Base-by-base conservation (phyloP, 306 rosid genomes). In the Cucumis melo region DNA sequence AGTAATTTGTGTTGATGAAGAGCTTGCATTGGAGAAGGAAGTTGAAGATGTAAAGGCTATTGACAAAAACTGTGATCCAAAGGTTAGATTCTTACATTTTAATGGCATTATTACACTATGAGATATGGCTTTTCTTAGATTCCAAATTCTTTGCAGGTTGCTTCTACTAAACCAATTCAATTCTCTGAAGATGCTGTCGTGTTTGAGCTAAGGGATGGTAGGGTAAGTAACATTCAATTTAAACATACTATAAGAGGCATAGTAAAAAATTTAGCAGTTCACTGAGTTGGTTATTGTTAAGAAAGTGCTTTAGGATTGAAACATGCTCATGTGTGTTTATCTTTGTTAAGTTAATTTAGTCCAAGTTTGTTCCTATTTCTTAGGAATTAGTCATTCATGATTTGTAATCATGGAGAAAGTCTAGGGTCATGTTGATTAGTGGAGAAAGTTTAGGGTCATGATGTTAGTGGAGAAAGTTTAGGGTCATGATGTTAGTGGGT, bases 191-290 rank as follows among this genome's bases (percentile, higher is more conserved):
- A 87, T 78, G 87, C 88, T 23, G 87, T 86, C n/a, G 81, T 93
- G 79, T 91, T 93, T 82, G 96, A 88, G 90, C 90, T 91, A 20
- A 86, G 89, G 87, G 98, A 93, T 83, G 90, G 91, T 83, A 90
- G 97, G 82, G 98, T 93, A 88, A 90, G 93, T 34, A 73, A 13
- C 21, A 23, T 70, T 70, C 46, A 32, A 70, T 42, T 70, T 46
- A 46, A 70, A 21, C 75, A 46, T 64, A 7, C 57, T 14, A 70
- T 15, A 48, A 66, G 8, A 9, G 23, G 7, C 48, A 39, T 6
- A 66, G 27, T 1, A 20, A 38, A 11, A 32, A 4, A 32, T 32
- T 32, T 32, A 32, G 29, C n/a, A n/a, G n/a, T n/a, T n/a, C 32
- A 32, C 36, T 32, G 5, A 32, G 5, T 32, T 32, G 36, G 36